Percentiles rank a stretch among this genome's conserved stretches.
Conservation (phyloP, 2,329 filamentous ascomycete genomes). For the Trichoderma guizhouense region DNA sequence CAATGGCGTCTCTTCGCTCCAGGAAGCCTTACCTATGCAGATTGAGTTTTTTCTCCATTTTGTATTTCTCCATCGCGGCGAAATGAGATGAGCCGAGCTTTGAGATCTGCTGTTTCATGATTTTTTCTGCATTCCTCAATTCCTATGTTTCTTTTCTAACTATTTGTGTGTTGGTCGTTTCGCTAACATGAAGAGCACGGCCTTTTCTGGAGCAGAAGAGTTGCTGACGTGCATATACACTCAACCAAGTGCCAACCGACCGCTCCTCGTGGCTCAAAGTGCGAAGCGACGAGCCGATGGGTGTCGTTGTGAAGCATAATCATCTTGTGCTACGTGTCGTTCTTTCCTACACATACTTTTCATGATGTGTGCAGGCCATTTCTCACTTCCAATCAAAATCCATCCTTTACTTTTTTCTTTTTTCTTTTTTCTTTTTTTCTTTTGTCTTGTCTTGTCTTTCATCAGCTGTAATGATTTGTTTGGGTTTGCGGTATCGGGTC, state of each 20-base stretch:
- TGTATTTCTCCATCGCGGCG: neutral
- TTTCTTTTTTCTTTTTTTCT: neutral
- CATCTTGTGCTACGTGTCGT: neutral
- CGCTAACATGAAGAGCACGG: neutral
- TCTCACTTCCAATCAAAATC: neutral
- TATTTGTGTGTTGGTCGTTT: neutral
- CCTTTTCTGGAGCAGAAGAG: neutral
- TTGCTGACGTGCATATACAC: slow-evolving; percentile 9
- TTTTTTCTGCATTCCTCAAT: neutral
- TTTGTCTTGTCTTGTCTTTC: neutral
- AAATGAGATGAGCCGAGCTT: slow-evolving; percentile 1
- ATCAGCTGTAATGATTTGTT: neutral
- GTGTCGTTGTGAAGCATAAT: neutral
- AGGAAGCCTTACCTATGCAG: neutral
- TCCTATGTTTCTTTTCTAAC: neutral
- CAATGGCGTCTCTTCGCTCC: neutral
- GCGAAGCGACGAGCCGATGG: neutral
- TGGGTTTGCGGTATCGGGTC: neutral
- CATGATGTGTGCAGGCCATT: too few relatives aligned
- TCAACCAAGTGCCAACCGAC: neutral
- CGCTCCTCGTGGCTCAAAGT: neutral
- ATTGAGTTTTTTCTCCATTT: neutral
- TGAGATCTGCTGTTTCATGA: neutral
- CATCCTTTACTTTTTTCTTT: too few relatives aligned
- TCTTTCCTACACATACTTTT: neutral